Conservation (phyloP, 345 rosid genomes). For the Physaria fendleri region DNA sequence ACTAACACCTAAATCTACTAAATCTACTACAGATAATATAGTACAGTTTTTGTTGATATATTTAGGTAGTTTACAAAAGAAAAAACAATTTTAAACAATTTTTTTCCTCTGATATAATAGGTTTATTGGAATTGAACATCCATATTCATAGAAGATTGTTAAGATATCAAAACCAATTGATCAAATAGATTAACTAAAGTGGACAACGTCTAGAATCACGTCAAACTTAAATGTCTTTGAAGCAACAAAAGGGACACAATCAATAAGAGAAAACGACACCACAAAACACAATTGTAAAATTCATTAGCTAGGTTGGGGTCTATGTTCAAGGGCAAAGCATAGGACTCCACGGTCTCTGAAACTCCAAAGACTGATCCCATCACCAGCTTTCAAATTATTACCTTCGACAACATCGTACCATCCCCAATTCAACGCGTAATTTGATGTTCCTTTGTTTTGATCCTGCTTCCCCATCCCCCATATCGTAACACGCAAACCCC, state of each 20-base stretch:
- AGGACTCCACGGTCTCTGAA: not conserved
- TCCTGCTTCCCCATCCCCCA: not conserved
- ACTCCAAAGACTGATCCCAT: conserved; percentile 8
- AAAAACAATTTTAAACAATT: too few relatives aligned
- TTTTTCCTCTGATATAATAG: too few relatives aligned
- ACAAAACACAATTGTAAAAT: not conserved
- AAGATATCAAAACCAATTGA: not conserved
- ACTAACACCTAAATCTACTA: too few relatives aligned
- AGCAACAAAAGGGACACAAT: not conserved
- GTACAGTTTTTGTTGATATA: too few relatives aligned
- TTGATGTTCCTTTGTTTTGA: not conserved
- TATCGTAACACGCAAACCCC: not conserved
- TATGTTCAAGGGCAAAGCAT: conserved; percentile 14
- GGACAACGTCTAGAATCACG: not conserved
- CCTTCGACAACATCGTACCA: conserved; percentile 2
- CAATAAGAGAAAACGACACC: not conserved
- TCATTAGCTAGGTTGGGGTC: too few relatives aligned
- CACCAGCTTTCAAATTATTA: not conserved
- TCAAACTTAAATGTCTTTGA: not conserved
- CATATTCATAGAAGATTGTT: too few relatives aligned
- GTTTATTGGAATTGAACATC: too few relatives aligned
- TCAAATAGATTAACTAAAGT: not conserved
- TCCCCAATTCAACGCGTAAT: conserved; percentile 3
- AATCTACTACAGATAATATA: too few relatives aligned
- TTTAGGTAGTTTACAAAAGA: too few relatives aligned